Percentiles rank a stretch among this genome's conserved stretches.
Evolutionary conservation across 148 eudicot genomes (phyloP).

Genomic region (Diospyros kaki): DNA sequence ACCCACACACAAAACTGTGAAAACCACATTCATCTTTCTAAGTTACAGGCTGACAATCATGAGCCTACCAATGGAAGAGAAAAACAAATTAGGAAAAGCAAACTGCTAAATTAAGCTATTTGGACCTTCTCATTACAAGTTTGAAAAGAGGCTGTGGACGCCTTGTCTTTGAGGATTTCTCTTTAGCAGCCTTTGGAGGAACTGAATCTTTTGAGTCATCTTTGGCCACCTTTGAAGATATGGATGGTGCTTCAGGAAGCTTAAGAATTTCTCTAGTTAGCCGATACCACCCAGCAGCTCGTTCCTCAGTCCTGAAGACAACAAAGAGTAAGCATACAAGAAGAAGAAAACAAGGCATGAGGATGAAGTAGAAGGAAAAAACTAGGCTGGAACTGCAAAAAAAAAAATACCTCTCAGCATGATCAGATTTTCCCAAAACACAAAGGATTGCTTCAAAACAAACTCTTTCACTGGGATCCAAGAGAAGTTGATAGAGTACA

Average conservation of each 20-base stretch:
- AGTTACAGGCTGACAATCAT: not conserved
- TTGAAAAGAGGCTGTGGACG: constrained; percentile 95
- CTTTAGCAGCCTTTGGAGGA: constrained; percentile 68
- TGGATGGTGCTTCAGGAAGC: constrained; percentile 90
- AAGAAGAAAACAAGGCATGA: not conserved
- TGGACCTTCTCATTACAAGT: constrained; percentile 96
- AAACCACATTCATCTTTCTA: not conserved
- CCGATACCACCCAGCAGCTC: constrained; percentile 99
- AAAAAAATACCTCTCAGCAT: constrained; percentile 67
- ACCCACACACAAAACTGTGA: not conserved
- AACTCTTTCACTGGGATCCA: constrained; percentile 99
- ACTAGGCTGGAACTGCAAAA: not conserved
- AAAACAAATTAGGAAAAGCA: not conserved
- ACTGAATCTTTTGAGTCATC: constrained; percentile 53
- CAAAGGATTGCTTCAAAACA: constrained; percentile 97
- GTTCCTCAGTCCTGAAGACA: constrained; percentile 69
- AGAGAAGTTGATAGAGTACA: constrained; percentile 88
- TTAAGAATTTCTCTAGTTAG: constrained; percentile 90
- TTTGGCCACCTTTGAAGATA: constrained; percentile 55
- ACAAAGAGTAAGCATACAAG: constrained; percentile 15
- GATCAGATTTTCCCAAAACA: constrained; percentile 85
- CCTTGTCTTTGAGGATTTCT: constrained; percentile 72
- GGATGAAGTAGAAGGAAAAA: constrained; percentile 1
- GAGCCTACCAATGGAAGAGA: not conserved
- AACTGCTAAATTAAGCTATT: constrained; percentile 4